These are phyloP conservation scores for Tetrapisispora fleetii DNA, from an alignment of 805 yeast species.

Conservation along the genomic window DNA sequence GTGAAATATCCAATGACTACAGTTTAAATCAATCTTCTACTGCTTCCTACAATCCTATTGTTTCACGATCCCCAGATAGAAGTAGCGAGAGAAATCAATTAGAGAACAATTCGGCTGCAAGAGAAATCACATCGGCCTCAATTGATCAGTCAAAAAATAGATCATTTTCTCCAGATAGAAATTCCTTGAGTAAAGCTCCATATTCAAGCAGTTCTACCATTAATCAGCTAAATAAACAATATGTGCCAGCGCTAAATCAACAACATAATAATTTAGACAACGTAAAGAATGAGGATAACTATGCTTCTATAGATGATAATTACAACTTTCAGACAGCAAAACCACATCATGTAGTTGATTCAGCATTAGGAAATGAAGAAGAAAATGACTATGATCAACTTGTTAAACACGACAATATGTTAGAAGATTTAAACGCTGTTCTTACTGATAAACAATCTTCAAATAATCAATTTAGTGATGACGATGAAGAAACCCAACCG, in stretches of 20 bases:
- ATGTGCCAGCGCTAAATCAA: background rate
- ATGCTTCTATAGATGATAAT: background rate
- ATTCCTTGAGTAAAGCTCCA: conserved; percentile 16
- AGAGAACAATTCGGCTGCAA: background rate
- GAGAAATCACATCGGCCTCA: background rate
- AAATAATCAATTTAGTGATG: conserved; percentile 11
- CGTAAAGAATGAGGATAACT: background rate
- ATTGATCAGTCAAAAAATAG: background rate
- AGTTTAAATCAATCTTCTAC: background rate
- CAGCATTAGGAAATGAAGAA: background rate
- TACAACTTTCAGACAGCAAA: background rate
- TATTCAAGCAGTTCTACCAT: conserved; percentile 18
- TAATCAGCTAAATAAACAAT: conserved; percentile 11
- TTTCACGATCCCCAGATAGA: conserved; percentile 3
- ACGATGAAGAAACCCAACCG: conserved; percentile 14
- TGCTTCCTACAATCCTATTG: background rate
- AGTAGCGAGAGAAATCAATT: background rate
- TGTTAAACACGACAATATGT: conserved; percentile 8
- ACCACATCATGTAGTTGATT: background rate
- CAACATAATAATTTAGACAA: background rate
- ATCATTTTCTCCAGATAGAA: conserved; percentile 4
- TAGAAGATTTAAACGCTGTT: conserved; percentile 20
- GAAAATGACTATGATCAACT: background rate
- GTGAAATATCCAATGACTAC: background rate
- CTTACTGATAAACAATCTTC: conserved; percentile 2